phyloP scores from a whole-genome alignment of 2,329 filamentous ascomycete species.

The Coniochaeta ligniaria region DNA sequence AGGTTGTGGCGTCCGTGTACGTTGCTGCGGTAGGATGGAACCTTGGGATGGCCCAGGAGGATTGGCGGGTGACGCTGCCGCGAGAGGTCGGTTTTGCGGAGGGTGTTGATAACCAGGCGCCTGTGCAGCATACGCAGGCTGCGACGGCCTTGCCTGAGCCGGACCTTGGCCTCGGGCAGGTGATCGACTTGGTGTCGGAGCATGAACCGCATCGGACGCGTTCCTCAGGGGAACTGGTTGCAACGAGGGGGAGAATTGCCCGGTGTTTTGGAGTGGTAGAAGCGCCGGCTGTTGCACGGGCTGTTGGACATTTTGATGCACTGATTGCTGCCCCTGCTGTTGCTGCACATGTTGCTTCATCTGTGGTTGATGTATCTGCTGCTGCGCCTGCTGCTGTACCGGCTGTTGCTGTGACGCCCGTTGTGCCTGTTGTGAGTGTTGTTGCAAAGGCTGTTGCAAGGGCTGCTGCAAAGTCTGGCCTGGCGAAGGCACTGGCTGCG shows the following conservation, averaged over 20 bases:
- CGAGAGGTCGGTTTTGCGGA: conserved; percentile 13
- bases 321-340: background rate
- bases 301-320: background rate
- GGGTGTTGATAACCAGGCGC: conserved; percentile 7
- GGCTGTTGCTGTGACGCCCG: background rate
- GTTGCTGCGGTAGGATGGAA: background rate
- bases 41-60: conserved; percentile 3
- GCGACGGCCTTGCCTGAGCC: conserved; percentile 12
- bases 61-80: conserved; percentile 11
- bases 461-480: background rate
- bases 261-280: conserved; percentile 16
- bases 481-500: conserved; percentile 3
- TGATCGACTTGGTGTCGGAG: conserved; percentile 25
- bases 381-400: conserved; percentile 7
- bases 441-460: background rate
- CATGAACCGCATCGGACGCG: conserved; percentile 18
- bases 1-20: background rate
- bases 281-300: background rate
- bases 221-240: conserved; percentile 22
- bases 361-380: background rate
- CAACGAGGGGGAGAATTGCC: conserved; percentile 25
- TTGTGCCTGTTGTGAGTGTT: background rate
- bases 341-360: background rate
- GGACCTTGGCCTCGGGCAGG: conserved; percentile 15
- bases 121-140: conserved; percentile 13